Percentiles rank a stretch among this genome's conserved stretches.
These are phyloP conservation scores for Amylostereum areolatum DNA, from an alignment of 1,284 basidiomycete species.

Conservation along the genomic window DNA sequence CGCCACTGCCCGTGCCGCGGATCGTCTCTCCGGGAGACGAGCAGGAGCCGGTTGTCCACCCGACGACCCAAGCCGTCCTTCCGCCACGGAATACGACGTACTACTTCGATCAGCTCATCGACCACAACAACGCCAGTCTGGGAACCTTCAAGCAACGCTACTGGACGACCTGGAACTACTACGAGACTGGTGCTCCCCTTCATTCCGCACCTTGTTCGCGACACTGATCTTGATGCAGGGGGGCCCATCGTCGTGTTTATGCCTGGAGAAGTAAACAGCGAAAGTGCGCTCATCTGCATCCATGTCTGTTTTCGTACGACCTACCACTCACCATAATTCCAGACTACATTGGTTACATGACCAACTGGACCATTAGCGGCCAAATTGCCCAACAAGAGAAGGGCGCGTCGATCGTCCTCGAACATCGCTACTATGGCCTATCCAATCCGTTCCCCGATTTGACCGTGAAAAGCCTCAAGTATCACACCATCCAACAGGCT, in stretches of 20 bases:
- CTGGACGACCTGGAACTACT: slow-evolving; percentile 62
- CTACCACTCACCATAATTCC: slow-evolving; percentile 1
- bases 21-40: background rate
- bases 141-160: slow-evolving; percentile 76
- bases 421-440: slow-evolving; percentile 47
- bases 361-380: slow-evolving; percentile 60
- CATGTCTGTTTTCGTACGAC: slow-evolving; percentile 3
- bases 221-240: slow-evolving; percentile 28
- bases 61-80: no score
- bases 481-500: slow-evolving; percentile 66
- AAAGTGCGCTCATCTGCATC: slow-evolving; percentile 24
- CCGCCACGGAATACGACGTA: slow-evolving; percentile 38
- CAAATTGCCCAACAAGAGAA: slow-evolving; percentile 61
- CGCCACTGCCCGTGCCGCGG: background rate
- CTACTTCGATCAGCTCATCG: slow-evolving; percentile 66
- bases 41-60: no score
- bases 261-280: slow-evolving; percentile 38
- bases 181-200: slow-evolving; percentile 37
- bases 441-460: slow-evolving; percentile 59
- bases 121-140: slow-evolving; percentile 62
- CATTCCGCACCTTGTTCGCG: background rate
- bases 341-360: slow-evolving; percentile 55
- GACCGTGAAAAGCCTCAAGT: slow-evolving; percentile 46
- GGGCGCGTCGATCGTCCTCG: slow-evolving; percentile 57
- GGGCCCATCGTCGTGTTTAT: slow-evolving; percentile 64